Base-by-base conservation (phyloP, 2,329 filamentous ascomycete genomes). In the Nigrograna mackinnonii region DNA sequence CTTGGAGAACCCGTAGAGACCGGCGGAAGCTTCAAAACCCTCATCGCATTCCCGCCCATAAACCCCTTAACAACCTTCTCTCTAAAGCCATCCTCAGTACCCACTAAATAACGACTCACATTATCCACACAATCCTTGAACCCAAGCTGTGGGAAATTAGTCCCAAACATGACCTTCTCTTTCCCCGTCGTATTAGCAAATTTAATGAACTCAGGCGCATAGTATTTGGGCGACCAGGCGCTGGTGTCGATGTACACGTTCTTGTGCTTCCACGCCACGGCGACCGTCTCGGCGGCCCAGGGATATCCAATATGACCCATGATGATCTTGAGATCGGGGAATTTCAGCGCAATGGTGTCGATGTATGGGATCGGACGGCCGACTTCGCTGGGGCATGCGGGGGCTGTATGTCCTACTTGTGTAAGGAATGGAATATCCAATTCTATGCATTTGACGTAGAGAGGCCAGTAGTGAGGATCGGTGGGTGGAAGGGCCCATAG, bases 391-490 rank as follows among this genome's bases (percentile, higher is more conserved):
- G 54, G 55, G 37, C 58, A 60, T 1, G 49, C 31, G 4, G 57
- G 55, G 1, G 35, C 58, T 11, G 58, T 60, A 38, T 62, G 58
- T 3, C 55, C 57, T 12, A 60, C 57, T 37, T 60, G 58, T 0
- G 56, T 61, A 13, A 56, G 40, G 41, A 61, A 61, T 1, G 57
- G 57, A 19, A 61, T 41, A 38, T 58, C 56, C 13, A 61, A 49
- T 32, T 58, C 57, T 16, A 59, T 53, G 39, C 57, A 60, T 41
- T 58, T 58, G 33, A 58, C 54, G 39, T 38, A 60, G 4, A 60
- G 43, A 6, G 55, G 55, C 54, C 54, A 60, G 35, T 60, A 58
- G 39, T 58, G 54, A 30, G 41, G 20, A 43, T 59, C 57, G 3
- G 50, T 59, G 6, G 57, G 57, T 4, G 57, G 46, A n/a, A 59